Conservation (phyloP, 805 yeast species). For the Diddensiella transvaalensis region DNA sequence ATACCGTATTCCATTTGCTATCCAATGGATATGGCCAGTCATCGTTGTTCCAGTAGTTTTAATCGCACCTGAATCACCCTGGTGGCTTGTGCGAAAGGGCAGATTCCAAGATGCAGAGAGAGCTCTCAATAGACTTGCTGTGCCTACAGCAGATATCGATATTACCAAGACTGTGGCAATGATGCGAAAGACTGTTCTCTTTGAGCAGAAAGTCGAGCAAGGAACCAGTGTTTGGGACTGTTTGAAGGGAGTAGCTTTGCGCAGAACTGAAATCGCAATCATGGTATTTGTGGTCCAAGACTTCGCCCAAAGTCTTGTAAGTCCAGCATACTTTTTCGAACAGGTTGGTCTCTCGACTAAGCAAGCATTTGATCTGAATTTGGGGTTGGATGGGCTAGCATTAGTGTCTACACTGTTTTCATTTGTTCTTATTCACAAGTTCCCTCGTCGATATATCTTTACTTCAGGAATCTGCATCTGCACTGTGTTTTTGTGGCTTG, state of each 20-base stretch:
- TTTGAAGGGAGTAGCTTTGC: conserved; percentile 43
- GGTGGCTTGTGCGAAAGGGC: conserved; percentile 49
- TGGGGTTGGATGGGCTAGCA: conserved; percentile 46
- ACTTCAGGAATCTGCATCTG: conserved; percentile 14
- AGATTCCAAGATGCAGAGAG: conserved; percentile 40
- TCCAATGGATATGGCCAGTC: conserved; percentile 61
- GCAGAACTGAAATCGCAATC: conserved; percentile 51
- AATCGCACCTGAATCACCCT: conserved; percentile 54
- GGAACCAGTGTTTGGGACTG: conserved; percentile 37
- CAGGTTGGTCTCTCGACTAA: conserved; percentile 22
- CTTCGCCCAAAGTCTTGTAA: conserved; percentile 10
- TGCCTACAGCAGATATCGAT: neutral
- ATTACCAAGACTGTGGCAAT: conserved; percentile 31
- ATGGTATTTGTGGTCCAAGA: conserved; percentile 45
- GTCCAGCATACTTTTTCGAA: conserved; percentile 21
- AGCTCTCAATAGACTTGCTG: neutral
- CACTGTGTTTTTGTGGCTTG: conserved; percentile 12
- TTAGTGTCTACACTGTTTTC: conserved; percentile 38
- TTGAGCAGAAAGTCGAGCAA: conserved; percentile 24
- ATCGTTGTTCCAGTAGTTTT: conserved; percentile 37
- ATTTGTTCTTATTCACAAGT: conserved; percentile 19
- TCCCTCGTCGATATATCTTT: conserved; percentile 25
- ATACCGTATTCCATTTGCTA: conserved; percentile 51
- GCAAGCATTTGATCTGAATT: conserved; percentile 42
- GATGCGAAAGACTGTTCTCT: conserved; percentile 43